Percentiles rank a stretch among this genome's conserved stretches.
phyloP scores from a whole-genome alignment of 495 filamentous ascomycete species.

The Lepidopterella palustris region DNA sequence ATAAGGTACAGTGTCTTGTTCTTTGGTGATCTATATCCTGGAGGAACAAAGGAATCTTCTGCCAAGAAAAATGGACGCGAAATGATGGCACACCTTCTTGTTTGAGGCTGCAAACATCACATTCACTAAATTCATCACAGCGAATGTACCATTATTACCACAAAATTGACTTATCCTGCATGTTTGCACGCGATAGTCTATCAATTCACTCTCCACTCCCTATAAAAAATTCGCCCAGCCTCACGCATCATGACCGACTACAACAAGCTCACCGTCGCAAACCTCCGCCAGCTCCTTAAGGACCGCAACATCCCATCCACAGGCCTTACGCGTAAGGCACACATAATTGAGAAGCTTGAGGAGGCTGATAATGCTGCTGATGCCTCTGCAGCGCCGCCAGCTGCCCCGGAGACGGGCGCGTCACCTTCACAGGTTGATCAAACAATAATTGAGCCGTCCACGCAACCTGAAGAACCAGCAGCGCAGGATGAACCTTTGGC shows the following conservation, averaged over 20 bases:
- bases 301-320: conserved; percentile 36
- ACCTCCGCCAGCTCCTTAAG: conserved; percentile 33
- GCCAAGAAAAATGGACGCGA: no score
- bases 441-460: not conserved
- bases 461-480: not conserved
- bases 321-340: conserved; percentile 36
- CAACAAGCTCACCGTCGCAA: conserved; percentile 34
- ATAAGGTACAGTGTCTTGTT: no score
- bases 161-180: not conserved
- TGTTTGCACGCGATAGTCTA: not conserved
- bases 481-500: not conserved
- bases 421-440: conserved; percentile 7
- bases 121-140: no score
- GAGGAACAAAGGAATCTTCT: no score
- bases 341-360: conserved; percentile 36
- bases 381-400: not conserved
- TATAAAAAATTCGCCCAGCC: not conserved
- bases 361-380: conserved; percentile 24
- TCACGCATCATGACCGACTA: conserved; percentile 30
- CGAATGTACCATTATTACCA: not conserved
- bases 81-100: no score
- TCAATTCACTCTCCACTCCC: not conserved
- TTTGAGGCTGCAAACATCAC: no score
- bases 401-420: conserved; percentile 1
- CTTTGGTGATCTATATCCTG: no score